Evolutionary conservation across 345 rosid genomes (phyloP), one percentile per base, ranked within the genome.

Genomic region (Boechera divaricarpa): DNA sequence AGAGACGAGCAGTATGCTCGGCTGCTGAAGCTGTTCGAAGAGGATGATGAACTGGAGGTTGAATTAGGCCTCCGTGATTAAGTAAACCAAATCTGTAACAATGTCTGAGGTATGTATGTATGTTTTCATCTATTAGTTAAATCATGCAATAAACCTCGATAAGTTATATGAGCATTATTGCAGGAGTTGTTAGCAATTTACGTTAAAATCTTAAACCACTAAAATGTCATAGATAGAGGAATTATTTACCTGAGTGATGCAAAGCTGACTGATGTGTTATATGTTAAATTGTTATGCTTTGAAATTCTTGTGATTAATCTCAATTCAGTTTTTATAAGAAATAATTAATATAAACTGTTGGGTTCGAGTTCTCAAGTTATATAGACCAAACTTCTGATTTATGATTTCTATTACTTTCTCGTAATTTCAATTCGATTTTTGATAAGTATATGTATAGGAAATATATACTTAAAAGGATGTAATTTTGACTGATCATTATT

Each of bases 1-100:
- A 83, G 98, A 80, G 97, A 92, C 2, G 94, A 92, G 78, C 98
- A 92, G 79, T 90, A 92, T 77, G 98, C 98, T 28, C 94, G 98
- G 28, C 88, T 94, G 33, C 68, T 92, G 77, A 94, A 94, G 81
- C 79, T 94, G 83, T 94, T 94, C 52, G 98, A 94, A 80, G 98
- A 94, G 73, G 98, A 94, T 74, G 95, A 89, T 67, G 98, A 94
- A 80, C 87, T 92, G 0, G 98, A 94, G 86, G 96, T 87, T 70
- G 98, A 94, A 77, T 92, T 94, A 75, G 97, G 98, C 69, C 92
- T 89, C 52, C 88, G 90, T 18, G 92, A 89, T 80, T 94, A 61
- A 69, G 29, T 83, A 88, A 53, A 24, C 7, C 61, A 62, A 61
- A 15, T 47, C 21, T 45, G n/a, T 12, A 56, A 35, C 74, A 58